Percentiles rank a stretch among this genome's conserved stretches.
phyloP scores from a whole-genome alignment of 2,329 filamentous ascomycete species.

The Acrocalymma vagum region DNA sequence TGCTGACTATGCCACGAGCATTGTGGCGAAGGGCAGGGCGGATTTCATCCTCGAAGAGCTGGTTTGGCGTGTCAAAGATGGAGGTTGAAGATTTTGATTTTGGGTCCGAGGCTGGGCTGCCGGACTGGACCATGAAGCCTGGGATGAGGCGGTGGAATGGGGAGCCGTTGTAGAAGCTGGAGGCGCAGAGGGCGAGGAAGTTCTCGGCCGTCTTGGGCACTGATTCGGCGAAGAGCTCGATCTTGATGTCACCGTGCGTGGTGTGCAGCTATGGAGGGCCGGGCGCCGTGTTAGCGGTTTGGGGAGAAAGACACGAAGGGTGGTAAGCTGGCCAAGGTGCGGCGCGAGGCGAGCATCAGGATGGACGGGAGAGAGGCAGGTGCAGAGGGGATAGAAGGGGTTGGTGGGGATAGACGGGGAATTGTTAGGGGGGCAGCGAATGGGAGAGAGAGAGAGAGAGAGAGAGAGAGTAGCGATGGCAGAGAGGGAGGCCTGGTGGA shows the following conservation, averaged over 20 bases:
- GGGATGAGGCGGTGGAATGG: constrained; percentile 84
- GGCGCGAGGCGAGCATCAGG: constrained; percentile 4
- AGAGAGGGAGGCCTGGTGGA: no score
- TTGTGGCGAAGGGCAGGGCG: constrained; percentile 74
- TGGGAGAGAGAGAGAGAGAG: background rate
- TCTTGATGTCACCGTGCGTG: constrained; percentile 86
- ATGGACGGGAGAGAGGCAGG: background rate
- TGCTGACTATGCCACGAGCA: constrained; percentile 74
- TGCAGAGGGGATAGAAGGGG: constrained; percentile 1
- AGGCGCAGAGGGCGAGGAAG: constrained; percentile 86
- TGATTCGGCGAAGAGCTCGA: constrained; percentile 95
- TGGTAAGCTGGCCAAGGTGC: constrained; percentile 2
- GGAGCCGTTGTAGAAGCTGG: constrained; percentile 76
- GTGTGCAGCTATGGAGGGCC: constrained; percentile 73
- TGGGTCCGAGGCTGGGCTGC: constrained; percentile 60
- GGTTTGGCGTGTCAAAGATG: constrained; percentile 65
- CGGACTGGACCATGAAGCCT: constrained; percentile 82
- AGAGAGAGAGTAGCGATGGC: background rate
- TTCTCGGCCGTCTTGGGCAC: constrained; percentile 94
- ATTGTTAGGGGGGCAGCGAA: background rate
- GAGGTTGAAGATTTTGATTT: constrained; percentile 73
- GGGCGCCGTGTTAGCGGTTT: constrained; percentile 3
- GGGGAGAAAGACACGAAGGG: constrained; percentile 4
- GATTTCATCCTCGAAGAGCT: constrained; percentile 82
- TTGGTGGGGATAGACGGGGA: background rate